phyloP scores from a whole-genome alignment of 495 filamentous ascomycete species.

The Aspergillus egyptiacus region DNA sequence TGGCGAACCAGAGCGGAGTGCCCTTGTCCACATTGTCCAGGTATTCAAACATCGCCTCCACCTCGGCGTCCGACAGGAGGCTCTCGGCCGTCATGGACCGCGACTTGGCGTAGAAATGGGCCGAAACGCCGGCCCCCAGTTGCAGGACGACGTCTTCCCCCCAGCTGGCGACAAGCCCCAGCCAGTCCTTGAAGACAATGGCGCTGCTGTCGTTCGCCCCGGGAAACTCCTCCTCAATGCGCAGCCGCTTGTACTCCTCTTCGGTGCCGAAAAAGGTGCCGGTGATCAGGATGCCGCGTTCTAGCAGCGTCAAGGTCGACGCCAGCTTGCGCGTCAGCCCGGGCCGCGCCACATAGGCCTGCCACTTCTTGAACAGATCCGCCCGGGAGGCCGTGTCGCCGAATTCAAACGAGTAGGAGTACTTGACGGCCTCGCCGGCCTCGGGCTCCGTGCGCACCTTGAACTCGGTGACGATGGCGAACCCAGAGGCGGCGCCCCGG shows the following conservation, averaged over 20 bases:
- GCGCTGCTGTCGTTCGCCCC: constrained; percentile 23
- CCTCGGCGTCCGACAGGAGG: constrained; percentile 26
- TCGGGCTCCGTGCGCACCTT: constrained; percentile 36
- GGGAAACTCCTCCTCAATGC: constrained; percentile 29
- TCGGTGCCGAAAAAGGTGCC: constrained; percentile 40
- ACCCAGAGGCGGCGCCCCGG: constrained; percentile 40
- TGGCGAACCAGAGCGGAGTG: constrained; percentile 38
- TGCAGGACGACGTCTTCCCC: constrained; percentile 42
- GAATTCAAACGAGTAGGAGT: constrained; percentile 34
- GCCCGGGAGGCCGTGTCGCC: constrained; percentile 27
- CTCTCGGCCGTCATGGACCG: constrained; percentile 46
- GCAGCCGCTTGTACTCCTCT: constrained; percentile 33
- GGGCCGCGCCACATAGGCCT: constrained; percentile 33
- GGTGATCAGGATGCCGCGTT: constrained; percentile 26
- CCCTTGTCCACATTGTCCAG: constrained; percentile 42
- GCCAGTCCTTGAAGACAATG: constrained; percentile 49
- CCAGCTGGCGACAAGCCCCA: constrained; percentile 43
- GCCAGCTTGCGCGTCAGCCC: constrained; percentile 49
- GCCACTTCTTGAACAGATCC: constrained; percentile 34
- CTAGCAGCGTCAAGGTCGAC: constrained; percentile 28
- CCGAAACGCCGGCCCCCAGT: constrained; percentile 26
- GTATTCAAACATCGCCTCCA: constrained; percentile 38
- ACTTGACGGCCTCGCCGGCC: constrained; percentile 30
- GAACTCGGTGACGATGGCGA: constrained; percentile 47
- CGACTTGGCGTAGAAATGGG: constrained; percentile 42